phyloP scores from a whole-genome alignment of 441 rosid genomes.

The Aleurites moluccanus region DNA sequence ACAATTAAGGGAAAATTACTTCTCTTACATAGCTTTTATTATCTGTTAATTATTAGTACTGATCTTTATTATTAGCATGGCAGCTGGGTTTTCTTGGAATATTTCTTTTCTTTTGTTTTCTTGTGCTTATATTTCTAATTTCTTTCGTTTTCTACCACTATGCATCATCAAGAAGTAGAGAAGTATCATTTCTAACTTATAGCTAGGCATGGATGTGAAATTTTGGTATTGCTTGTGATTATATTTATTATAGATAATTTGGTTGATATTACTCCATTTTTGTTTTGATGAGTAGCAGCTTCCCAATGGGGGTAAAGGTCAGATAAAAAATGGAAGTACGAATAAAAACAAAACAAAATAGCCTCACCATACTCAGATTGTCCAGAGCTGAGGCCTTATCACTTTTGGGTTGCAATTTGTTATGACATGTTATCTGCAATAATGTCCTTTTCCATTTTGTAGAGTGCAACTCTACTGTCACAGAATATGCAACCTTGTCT shows the following conservation, averaged over 20 bases:
- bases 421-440: slow-evolving; percentile 31
- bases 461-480: slow-evolving; percentile 22
- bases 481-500: slow-evolving; percentile 25
- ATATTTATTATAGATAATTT: background rate
- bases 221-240: background rate
- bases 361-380: slow-evolving; percentile 23
- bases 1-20: slow-evolving; percentile 15
- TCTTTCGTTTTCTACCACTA: background rate
- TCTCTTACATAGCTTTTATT: slow-evolving; percentile 18
- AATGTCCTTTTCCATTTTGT: slow-evolving; percentile 32
- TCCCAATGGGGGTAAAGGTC: background rate
- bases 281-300: slow-evolving; percentile 6
- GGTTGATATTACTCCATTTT: background rate
- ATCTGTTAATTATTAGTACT: slow-evolving; percentile 1
- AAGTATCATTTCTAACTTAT: background rate
- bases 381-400: slow-evolving; percentile 17
- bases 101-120: background rate
- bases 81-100: background rate
- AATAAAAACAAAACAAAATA: background rate
- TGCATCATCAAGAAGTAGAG: background rate
- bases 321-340: background rate
- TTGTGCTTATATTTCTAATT: background rate
- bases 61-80: background rate
- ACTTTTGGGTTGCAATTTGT: slow-evolving; percentile 24
- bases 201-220: slow-evolving; percentile 1